Base-by-base conservation (phyloP, 768 basidiomycete species). In the Amanita subjunquillea region DNA sequence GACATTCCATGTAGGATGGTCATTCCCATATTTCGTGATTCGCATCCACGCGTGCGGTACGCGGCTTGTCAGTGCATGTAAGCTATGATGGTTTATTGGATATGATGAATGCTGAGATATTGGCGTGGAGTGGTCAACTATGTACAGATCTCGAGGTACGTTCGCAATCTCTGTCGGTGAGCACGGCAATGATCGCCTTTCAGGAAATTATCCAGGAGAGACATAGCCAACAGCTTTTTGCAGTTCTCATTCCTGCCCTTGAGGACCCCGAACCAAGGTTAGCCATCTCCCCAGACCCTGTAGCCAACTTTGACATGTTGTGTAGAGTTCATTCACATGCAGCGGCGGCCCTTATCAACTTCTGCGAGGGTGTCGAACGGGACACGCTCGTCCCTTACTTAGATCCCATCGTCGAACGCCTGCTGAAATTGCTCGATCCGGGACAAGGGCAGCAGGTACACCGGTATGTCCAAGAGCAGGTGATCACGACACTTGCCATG, bases 1-100 rank as follows among this genome's bases (percentile, higher is more conserved):
- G 7, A 17, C 39, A 29, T 37, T 17, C 37, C 47, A 46, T 46
- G 7, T 53, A 89, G 88, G 32, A 72, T 91, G 12, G 85, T 91
- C 12, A 75, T 77, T 0, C 88, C 87, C 0, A 80, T 85, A 75
- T 90, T 91, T 61, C 69, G 72, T 27, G 91, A 95, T 63, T 63
- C 80, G 0, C 85, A 93, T 68, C 90, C 91, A 3, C 72, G 77
- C 65, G 87, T 91, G 58, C 60, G 86, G 55, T 67, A 74, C 55
- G 90, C 89, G 2, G 88, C 91, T 41, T 89, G 89, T 67, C 91
- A 93, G 69, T 91, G 89, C 74, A 73, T 91, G 89, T 91, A 73
- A 59, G 74, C 72, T 12, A 6, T 3, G 3, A 3, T 9, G 10
- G 3, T 36, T 23, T 20, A 15, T 38, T 25, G 27, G 22, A 5